Conservation (phyloP, 1,284 basidiomycete species). For the Cutaneotrichosporon curvatum region DNA sequence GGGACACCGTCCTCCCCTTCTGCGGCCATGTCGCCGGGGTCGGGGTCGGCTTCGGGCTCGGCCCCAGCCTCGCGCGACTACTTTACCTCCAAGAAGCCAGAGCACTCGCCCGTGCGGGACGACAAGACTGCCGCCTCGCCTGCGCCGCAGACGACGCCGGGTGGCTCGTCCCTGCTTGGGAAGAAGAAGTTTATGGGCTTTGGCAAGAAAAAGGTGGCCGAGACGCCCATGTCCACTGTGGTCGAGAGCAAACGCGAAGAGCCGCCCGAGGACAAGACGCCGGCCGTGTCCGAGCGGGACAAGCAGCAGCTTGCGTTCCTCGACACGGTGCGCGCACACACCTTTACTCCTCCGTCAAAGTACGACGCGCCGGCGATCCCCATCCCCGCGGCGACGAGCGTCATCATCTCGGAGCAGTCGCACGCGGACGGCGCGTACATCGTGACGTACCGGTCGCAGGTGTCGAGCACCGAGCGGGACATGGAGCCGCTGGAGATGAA, state of each 20-base stretch:
- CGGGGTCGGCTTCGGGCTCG: not conserved
- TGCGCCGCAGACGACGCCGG: not conserved
- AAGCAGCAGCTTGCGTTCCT: conserved; percentile 48
- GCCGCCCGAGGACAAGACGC: conserved; percentile 12
- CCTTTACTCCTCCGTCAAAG: conserved; percentile 63
- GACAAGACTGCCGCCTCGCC: conserved; percentile 10
- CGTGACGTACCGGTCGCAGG: conserved; percentile 67
- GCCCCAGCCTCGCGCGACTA: conserved; percentile 25
- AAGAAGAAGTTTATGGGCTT: conserved; percentile 62
- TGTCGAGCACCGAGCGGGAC: conserved; percentile 60
- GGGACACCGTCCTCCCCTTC: not conserved
- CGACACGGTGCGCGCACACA: conserved; percentile 60
- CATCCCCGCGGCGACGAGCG: conserved; percentile 58
- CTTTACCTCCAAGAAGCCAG: conserved; percentile 29
- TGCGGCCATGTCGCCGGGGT: not conserved
- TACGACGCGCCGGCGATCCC: conserved; percentile 64
- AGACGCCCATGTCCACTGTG: conserved; percentile 37
- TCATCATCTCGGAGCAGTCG: conserved; percentile 78
- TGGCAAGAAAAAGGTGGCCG: conserved; percentile 51
- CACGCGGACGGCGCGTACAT: conserved; percentile 64
- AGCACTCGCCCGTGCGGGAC: not conserved
- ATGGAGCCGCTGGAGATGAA: conserved; percentile 61
- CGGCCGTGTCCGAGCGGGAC: conserved; percentile 37
- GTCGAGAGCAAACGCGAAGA: conserved; percentile 25
- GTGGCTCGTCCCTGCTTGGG: conserved; percentile 1